Evolutionary conservation across 1,284 basidiomycete species (phyloP).

Genomic region (Puccinia polysora): DNA sequence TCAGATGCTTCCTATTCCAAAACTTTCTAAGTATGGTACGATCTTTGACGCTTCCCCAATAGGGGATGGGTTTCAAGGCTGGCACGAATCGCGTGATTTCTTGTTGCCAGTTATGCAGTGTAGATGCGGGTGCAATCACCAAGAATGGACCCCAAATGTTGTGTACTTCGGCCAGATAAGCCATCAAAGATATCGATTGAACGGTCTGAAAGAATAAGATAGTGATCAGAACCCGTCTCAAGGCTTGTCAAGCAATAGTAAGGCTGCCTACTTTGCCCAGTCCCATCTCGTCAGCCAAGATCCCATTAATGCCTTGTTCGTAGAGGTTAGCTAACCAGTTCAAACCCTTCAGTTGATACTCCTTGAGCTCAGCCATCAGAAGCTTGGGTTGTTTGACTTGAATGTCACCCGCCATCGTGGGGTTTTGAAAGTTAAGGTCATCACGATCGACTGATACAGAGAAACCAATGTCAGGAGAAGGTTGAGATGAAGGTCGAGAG

Average conservation of each 20-base stretch:
- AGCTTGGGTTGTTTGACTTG: conserved; percentile 89
- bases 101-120: conserved; percentile 99
- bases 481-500: background rate
- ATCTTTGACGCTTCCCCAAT: conserved; percentile 98
- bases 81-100: conserved; percentile 95
- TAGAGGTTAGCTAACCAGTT: conserved; percentile 98
- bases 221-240: conserved; percentile 19
- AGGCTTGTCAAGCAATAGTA: background rate
- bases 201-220: conserved; percentile 66
- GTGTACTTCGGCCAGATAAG: conserved; percentile 93
- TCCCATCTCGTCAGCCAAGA: conserved; percentile 98
- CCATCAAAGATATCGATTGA: conserved; percentile 93
- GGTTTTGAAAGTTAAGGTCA: conserved; percentile 99
- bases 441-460: conserved; percentile 79
- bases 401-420: conserved; percentile 79
- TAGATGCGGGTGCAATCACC: conserved; percentile 97
- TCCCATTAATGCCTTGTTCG: conserved; percentile 98
- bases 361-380: conserved; percentile 94
- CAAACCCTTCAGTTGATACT: conserved; percentile 96
- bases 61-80: conserved; percentile 85
- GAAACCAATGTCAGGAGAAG: background rate
- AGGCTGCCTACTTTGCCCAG: conserved; percentile 78
- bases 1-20: conserved; percentile 97
- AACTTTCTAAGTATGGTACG: conserved; percentile 89
- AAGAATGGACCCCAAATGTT: conserved; percentile 99